These are phyloP conservation scores for Podospora bellae-mahoneyi DNA, from an alignment of 495 filamentous ascomycete species.

Conservation along the genomic window DNA sequence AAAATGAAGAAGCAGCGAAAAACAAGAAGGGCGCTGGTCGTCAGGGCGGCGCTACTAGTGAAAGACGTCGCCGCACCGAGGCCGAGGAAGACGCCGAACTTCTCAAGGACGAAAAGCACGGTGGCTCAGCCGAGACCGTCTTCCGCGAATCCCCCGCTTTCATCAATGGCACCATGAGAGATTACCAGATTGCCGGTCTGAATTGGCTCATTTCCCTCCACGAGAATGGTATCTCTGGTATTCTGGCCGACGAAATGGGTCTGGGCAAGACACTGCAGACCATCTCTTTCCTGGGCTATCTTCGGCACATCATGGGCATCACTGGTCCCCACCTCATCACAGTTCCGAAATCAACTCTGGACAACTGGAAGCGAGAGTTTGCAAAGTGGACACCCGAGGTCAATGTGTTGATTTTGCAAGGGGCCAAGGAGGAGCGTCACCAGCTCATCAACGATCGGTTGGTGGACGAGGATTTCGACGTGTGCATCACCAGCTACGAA, in stretches of 20 bases:
- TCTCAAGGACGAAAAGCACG: constrained; percentile 83
- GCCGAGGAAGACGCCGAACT: constrained; percentile 98
- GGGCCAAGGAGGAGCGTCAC: constrained; percentile 89
- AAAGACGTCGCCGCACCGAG: constrained; percentile 82
- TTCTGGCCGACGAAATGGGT: constrained; percentile 97
- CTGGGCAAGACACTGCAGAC: constrained; percentile 93
- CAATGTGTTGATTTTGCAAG: constrained; percentile 90
- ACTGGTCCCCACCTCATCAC: constrained; percentile 89
- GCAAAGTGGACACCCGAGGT: constrained; percentile 92
- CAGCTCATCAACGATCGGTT: constrained; percentile 87
- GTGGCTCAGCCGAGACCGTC: constrained; percentile 77
- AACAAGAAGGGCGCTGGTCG: constrained; percentile 69
- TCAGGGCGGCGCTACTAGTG: constrained; percentile 78
- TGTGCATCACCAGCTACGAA: constrained; percentile 44
- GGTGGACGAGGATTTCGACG: constrained; percentile 67
- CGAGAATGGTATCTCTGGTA: constrained; percentile 98
- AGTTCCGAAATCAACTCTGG: constrained; percentile 95
- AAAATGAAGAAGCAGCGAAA: constrained; percentile 74
- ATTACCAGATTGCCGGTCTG: constrained; percentile 90
- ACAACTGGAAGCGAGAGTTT: constrained; percentile 98
- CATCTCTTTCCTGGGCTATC: constrained; percentile 83
- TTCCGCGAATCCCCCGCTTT: constrained; percentile 91
- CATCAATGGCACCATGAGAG: constrained; percentile 86
- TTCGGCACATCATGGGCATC: constrained; percentile 83
- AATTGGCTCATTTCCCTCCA: constrained; percentile 99